Evolutionary conservation across 495 filamentous ascomycete species (phyloP).

Genomic region (Daldinia decipiens): DNA sequence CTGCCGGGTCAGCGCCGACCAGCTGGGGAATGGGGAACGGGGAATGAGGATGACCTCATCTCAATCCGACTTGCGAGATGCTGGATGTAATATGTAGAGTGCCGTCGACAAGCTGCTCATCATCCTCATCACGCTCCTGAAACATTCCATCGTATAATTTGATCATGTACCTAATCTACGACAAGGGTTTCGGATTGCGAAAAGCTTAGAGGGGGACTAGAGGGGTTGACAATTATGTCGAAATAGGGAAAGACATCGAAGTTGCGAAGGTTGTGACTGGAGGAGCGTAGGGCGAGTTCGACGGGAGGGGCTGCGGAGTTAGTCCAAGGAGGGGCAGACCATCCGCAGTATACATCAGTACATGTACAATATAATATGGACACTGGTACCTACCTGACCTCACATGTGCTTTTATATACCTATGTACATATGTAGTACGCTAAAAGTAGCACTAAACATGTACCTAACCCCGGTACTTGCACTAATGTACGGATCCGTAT

Average conservation of each 20-base stretch:
- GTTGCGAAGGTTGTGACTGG: conserved; percentile 33
- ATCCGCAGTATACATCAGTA: not conserved
- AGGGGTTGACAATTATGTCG: conserved; percentile 40
- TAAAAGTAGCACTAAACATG: not conserved
- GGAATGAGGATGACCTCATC: conserved; percentile 42
- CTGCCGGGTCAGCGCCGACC: conserved; percentile 26
- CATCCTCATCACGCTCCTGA: conserved; percentile 21
- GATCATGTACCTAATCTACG: conserved; percentile 21
- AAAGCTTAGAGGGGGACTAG: not conserved
- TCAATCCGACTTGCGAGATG: conserved; percentile 27
- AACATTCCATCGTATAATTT: conserved; percentile 31
- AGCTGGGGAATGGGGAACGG: not conserved
- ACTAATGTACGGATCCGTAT: conserved; percentile 5
- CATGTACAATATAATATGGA: too few species aligned
- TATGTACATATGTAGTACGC: too few species aligned
- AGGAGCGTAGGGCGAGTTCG: conserved; percentile 25
- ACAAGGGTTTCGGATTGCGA: conserved; percentile 33
- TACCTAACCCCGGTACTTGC: conserved; percentile 2
- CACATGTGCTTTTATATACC: not conserved
- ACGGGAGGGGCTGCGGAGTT: conserved; percentile 24
- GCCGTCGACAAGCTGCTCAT: not conserved
- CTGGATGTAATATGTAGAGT: not conserved
- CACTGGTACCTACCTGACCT: not conserved
- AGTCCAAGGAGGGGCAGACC: conserved; percentile 30
- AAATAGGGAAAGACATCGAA: conserved; percentile 34